Base-by-base conservation (phyloP, 1,139 yeast species). In the Kodamaea fungicola region DNA sequence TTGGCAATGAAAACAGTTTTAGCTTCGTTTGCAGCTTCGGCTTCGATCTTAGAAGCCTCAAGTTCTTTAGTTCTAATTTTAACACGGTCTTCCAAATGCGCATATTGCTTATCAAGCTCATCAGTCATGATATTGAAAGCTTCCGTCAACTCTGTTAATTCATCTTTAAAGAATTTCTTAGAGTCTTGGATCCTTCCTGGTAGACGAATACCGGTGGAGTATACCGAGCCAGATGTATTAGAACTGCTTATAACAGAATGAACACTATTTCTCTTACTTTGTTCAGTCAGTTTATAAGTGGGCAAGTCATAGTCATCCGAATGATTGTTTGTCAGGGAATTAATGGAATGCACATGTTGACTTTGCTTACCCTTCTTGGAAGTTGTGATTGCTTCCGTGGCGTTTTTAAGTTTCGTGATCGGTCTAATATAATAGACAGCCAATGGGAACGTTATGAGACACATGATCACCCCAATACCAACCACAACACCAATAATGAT, bases 1-100 rank as follows among this genome's bases (percentile, higher is more conserved):
- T 90, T 92, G 12, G 97, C 97, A 57, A 92, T 89, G 59, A 92
- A 92, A 10, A 88, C 87, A 0, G 96, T 86, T 53, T 90, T 90
- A 7, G 97, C 96, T 52, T 88, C 96, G 60, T 88, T 90, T 2
- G 98, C 97, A 28, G 83, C 77, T 61, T 90, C 97, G 0, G 97
- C 97, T 55, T 85, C 88, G 26, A 85, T 74, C 51, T 86, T 88
- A 8, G 95, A 94, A 1, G 83, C 86, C 57, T 89, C 96, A 34
- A 90, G 69, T 58, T 90, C 96, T 53, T 78, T 81, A 0, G 98
- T 92, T 54, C 97, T 76, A 31, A 81, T 81, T 38, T 79, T 75
- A n/a, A 92, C 97, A 44, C 96, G 74, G 47, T 88, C 95, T 61
- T 92, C 97, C 39, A 92, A 61, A 54, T 84, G 83, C 4, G 83